Evolutionary conservation across 179 eudicot genomes (phyloP), one percentile per base, ranked within the genome.

Genomic region (Carnegiea gigantea): DNA sequence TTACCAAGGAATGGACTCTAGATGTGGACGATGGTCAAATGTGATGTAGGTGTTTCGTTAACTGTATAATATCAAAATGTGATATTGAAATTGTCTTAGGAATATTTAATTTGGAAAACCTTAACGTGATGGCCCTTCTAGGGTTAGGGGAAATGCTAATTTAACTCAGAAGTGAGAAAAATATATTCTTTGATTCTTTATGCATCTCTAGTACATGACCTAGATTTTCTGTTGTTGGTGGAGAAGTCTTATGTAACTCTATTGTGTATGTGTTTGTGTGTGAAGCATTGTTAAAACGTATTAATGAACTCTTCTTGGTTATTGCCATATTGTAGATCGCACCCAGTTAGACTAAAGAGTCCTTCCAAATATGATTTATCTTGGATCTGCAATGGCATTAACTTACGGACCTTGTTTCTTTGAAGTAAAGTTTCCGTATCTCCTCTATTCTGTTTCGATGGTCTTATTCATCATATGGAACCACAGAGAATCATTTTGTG

Each of bases 341-440:
- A 60, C 82, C 38, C 82, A 44, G 36, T 65, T 92, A 93, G 95
- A 84, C 88, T 64, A 40, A 83, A 85, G 88, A 80, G 73, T 90
- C 77, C 84, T 81, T 38, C 68, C 65, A 36, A 73, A 77, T 48
- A 43, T 82, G 36, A 74, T 83, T 78, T 24, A 53, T 70, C 80
- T 76, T 75, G 87, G 87, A 79, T 86, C 91, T 44, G 93, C 90
- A 2, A 85, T 91, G 30, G 75, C 90, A 68, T 88, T 92, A 77
- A 77, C 90, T 6, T 89, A 85, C 80, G 95, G 95, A 77, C 89
- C 95, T 7, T 92, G 84, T 77, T 91, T 92, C 28, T 91, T 91
- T 54, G 94, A 92, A 26, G 92, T 91, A 86, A 88, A 89, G 77
- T 17, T n/a, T 77, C 18, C 18, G 18, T 51, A 36, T 53, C 17